Conservation (phyloP, 306 rosid species). For the Pterocarpus santalinus region DNA sequence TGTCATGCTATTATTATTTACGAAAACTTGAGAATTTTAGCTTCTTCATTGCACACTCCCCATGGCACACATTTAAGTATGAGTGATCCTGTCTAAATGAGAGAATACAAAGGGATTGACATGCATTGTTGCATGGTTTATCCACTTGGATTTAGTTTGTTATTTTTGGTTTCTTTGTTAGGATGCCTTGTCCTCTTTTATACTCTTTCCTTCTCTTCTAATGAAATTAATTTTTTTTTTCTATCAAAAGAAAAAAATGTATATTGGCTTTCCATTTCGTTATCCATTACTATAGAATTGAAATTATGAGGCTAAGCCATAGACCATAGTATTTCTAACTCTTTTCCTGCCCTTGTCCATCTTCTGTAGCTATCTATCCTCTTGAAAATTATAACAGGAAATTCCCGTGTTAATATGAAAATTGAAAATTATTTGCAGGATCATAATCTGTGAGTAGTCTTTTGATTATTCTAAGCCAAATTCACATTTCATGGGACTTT, state of each 20-base stretch:
- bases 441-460: not conserved
- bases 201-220: not conserved
- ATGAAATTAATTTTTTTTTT: too few relatives aligned
- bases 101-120: not conserved
- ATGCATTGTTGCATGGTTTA: not conserved
- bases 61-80: not conserved
- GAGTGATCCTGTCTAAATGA: not conserved
- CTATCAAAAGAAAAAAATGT: not conserved
- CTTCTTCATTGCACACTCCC: not conserved
- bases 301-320: not conserved
- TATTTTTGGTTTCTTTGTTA: not conserved
- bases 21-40: not conserved
- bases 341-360: constrained; percentile 35
- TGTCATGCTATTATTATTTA: not conserved
- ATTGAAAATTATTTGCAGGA: constrained; percentile 23
- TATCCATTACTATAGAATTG: not conserved
- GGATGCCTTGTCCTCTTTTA: not conserved
- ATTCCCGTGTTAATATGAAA: constrained; percentile 32
- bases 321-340: not conserved
- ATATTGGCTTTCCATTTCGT: not conserved
- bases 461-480: constrained; percentile 21
- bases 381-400: constrained; percentile 22
- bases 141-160: not conserved
- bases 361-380: constrained; percentile 29
- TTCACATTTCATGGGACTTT: constrained; percentile 41